These are phyloP conservation scores for Sporisorium exsertum DNA, from an alignment of 1,284 basidiomycete species.

Conservation along the genomic window DNA sequence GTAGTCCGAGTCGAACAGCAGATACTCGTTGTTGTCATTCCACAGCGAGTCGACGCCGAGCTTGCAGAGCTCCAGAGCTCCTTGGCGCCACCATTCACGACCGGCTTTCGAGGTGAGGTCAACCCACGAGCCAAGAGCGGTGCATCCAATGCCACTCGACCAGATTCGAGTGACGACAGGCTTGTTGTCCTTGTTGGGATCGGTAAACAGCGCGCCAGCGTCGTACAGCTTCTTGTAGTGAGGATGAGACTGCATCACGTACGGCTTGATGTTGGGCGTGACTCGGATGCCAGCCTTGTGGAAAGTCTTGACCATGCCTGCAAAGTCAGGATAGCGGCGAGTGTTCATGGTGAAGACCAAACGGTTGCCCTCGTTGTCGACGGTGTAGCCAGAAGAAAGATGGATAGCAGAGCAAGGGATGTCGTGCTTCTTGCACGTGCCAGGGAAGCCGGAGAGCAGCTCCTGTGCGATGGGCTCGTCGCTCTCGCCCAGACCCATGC, in stretches of 20 bases:
- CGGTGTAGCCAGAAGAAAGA: conserved; percentile 71
- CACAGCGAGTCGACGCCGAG: conserved; percentile 71
- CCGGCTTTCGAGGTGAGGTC: conserved; percentile 70
- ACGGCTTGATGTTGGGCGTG: conserved; percentile 71
- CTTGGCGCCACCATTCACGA: conserved; percentile 71
- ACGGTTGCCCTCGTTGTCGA: conserved; percentile 69
- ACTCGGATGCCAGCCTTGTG: conserved; percentile 71
- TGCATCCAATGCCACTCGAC: conserved; percentile 70
- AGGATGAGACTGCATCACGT: conserved; percentile 63
- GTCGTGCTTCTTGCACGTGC: conserved; percentile 70
- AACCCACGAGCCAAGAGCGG: conserved; percentile 70
- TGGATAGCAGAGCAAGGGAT: conserved; percentile 69
- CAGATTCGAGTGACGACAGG: conserved; percentile 70
- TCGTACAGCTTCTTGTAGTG: conserved; percentile 66
- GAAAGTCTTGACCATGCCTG: conserved; percentile 69
- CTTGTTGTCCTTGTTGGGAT: conserved; percentile 59
- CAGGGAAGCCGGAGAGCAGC: conserved; percentile 70
- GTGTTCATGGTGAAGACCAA: conserved; percentile 71
- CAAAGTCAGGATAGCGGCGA: conserved; percentile 71
- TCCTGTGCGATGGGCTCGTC: conserved; percentile 71
- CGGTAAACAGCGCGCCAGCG: conserved; percentile 69
- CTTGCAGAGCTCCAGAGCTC: conserved; percentile 69
- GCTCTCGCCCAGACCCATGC: conserved; percentile 71
- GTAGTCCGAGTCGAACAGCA: conserved; percentile 70
- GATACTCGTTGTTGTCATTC: conserved; percentile 72